Evolutionary conservation across 2,329 filamentous ascomycete species (phyloP).

Genomic region (Aspergillus phoenicis): DNA sequence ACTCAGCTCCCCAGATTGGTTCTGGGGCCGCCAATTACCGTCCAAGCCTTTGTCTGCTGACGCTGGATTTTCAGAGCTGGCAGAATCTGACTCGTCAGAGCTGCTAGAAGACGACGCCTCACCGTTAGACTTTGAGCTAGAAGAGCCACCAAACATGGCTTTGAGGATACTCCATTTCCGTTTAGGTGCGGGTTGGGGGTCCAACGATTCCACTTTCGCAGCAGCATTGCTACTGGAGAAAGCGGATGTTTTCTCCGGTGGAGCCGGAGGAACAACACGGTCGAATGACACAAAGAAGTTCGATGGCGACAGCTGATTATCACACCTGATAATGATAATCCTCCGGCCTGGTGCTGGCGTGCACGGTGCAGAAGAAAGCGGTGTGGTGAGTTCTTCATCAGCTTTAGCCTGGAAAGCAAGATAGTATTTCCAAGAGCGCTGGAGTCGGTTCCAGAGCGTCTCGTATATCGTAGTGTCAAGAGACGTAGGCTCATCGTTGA

Average conservation of each 20-base stretch:
- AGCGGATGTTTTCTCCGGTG: constrained; percentile 33
- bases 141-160: constrained; percentile 52
- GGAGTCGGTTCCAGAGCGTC: constrained; percentile 67
- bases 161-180: constrained; percentile 57
- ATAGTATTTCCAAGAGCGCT: constrained; percentile 76
- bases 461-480: constrained; percentile 73
- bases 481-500: constrained; percentile 66
- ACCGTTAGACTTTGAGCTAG: constrained; percentile 48
- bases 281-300: constrained; percentile 66
- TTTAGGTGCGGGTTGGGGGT: constrained; percentile 31
- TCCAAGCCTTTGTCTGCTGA: constrained; percentile 32
- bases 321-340: constrained; percentile 85
- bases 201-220: constrained; percentile 26
- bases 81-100: constrained; percentile 40
- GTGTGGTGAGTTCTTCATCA: constrained; percentile 57
- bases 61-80: constrained; percentile 28
- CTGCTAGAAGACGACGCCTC: constrained; percentile 42
- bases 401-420: constrained; percentile 71
- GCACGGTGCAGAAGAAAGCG: constrained; percentile 77
- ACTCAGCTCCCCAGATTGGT: constrained; percentile 28
- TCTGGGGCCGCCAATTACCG: constrained; percentile 26
- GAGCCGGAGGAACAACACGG: constrained; percentile 53
- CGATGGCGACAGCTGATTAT: constrained; percentile 59
- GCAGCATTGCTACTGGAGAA: constrained; percentile 38
- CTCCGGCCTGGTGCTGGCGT: constrained; percentile 81